Evolutionary conservation across 164 flowering plant genomes (phyloP), one percentile per base, ranked within the genome.

Genomic region (Aristolochia contorta): DNA sequence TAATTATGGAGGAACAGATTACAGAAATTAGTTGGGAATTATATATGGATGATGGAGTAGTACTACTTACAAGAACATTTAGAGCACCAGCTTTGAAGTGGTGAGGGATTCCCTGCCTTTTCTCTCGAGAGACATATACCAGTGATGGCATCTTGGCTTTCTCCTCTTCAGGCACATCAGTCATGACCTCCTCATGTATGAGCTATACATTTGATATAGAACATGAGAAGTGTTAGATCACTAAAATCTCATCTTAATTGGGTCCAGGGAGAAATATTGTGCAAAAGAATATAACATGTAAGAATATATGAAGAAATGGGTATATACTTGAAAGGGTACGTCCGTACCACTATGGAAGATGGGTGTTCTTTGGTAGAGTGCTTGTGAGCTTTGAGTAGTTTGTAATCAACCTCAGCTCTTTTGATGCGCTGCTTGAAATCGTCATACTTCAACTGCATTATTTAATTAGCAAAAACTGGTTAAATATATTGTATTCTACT

Each of bases 61-160:
- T n/a, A n/a, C 5, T 27, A 69, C 68, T 21, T 37, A 37, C 43
- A 37, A 69, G 57, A 21, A 50, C 54, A 21, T 69, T 69, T 1
- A 69, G 60, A 0, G 69, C 65, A 16, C 68, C 68, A 16, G 72
- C 72, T 49, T 69, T 65, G 48, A 69, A 69, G 47, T 51, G 56
- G 27, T 70, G 73, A 12, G 16, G 65, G 41, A 49, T 16, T 2
- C 12, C 9, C 3, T 14, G 61, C 23, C 54, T 60, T 57, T 58
- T 70, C 45, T 70, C 73, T 8, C 62, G 61, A 20, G 69, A 56
- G 15, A 70, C 62, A 48, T 64, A 59, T 16, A 68, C 71, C 18
- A 68, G 67, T 18, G 32, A n/a, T 14, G 67, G 67, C 56, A 69
- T 50, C 1, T 46, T 23, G 6, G 19, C 12, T 12, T 27, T 16